Percentiles rank a stretch among this genome's conserved stretches.
Evolutionary conservation across 73 alveolate genomes (phyloP).

Genomic region (Paramecium primaurelia): DNA sequence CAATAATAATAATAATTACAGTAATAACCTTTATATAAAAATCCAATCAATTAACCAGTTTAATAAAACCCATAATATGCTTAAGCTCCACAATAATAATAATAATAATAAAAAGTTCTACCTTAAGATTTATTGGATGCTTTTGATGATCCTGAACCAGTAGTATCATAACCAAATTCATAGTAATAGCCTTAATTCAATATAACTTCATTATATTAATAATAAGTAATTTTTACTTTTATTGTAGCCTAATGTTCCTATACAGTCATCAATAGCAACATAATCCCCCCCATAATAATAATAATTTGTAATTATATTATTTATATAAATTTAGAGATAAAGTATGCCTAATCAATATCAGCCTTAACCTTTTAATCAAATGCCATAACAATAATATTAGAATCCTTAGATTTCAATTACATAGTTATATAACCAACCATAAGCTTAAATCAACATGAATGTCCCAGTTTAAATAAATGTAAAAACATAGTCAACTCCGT

Average conservation of each 20-base stretch:
- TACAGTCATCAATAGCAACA: background rate
- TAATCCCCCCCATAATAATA: background rate
- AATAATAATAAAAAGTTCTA: background rate
- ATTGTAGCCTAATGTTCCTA: background rate
- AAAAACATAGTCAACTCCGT: slow-evolving; percentile 18
- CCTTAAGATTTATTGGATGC: slow-evolving; percentile 33
- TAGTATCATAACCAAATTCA: background rate
- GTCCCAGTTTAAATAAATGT: background rate
- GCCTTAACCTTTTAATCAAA: background rate
- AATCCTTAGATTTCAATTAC: slow-evolving; percentile 14
- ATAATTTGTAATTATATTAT: background rate
- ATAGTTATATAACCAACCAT: background rate
- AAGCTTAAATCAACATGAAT: background rate
- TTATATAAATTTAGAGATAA: background rate
- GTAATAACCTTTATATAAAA: background rate
- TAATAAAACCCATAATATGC: background rate
- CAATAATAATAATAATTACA: background rate
- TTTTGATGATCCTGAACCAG: slow-evolving; percentile 11
- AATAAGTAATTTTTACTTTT: background rate
- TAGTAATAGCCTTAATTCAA: background rate
- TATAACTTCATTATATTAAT: background rate
- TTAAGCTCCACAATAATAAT: background rate
- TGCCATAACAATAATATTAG: background rate
- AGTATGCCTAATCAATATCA: background rate
- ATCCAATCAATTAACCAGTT: background rate